Percentiles rank a stretch among this genome's conserved stretches.
These are phyloP conservation scores for Candida tammaniensis DNA, from an alignment of 805 yeast species.

Conservation along the genomic window DNA sequence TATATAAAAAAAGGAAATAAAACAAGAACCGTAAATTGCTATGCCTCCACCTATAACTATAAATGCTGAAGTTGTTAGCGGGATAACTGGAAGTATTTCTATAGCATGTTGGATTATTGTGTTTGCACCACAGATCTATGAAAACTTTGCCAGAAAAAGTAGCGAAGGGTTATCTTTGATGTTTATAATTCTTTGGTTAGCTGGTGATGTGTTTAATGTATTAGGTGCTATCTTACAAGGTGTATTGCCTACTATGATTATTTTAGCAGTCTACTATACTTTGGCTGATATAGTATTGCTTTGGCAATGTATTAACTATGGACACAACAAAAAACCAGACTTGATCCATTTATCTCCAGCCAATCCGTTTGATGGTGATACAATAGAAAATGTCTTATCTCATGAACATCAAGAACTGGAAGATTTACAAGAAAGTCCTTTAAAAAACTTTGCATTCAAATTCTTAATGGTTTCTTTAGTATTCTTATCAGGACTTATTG, in stretches of 20 bases:
- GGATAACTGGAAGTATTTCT: conserved; percentile 83
- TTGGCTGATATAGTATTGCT: conserved; percentile 83
- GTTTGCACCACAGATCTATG: conserved; percentile 95
- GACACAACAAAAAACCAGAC: conserved; percentile 58
- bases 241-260: conserved; percentile 90
- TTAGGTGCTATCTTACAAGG: conserved; percentile 88
- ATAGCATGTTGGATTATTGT: conserved; percentile 98
- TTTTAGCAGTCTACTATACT: conserved; percentile 89
- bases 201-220: conserved; percentile 92
- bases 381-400: conserved; percentile 57
- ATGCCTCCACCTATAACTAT: conserved; percentile 66
- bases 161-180: conserved; percentile 87
- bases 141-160: conserved; percentile 78
- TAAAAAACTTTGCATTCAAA: conserved; percentile 20
- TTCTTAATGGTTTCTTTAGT: conserved; percentile 63
- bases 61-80: conserved; percentile 71
- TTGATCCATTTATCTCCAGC: conserved; percentile 85
- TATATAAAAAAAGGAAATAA: too few relatives aligned
- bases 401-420: conserved; percentile 30
- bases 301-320: conserved; percentile 80
- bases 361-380: conserved; percentile 73
- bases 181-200: conserved; percentile 86
- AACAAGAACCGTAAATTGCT: too few relatives aligned
- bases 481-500: conserved; percentile 74
- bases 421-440: conserved; percentile 24